These are phyloP conservation scores for Capsicum baccatum DNA, from an alignment of 257 asterid species.

Conservation along the genomic window DNA sequence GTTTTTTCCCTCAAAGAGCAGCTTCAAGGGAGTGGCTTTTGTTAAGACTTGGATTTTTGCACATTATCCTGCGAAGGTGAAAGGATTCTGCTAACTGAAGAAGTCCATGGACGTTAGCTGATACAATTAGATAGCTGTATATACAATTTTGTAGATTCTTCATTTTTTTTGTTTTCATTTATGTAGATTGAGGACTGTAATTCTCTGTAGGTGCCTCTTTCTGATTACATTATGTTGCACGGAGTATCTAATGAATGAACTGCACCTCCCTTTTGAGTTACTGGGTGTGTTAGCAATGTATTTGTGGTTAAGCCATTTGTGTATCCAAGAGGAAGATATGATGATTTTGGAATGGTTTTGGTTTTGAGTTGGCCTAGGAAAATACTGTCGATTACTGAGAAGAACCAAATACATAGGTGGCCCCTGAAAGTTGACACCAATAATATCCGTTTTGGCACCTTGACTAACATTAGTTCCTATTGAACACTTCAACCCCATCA, in stretches of 20 bases:
- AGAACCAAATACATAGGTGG: background rate
- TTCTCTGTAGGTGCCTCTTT: background rate
- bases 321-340: background rate
- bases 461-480: background rate
- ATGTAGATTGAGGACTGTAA: background rate
- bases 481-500: slow-evolving; percentile 6
- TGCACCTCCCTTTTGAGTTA: background rate
- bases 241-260: background rate
- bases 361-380: background rate
- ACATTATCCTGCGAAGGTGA: background rate
- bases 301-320: background rate
- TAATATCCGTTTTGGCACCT: background rate
- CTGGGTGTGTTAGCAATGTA: background rate
- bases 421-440: background rate
- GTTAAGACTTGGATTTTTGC: background rate
- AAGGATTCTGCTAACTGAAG: slow-evolving; percentile 8
- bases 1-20: background rate
- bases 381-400: background rate
- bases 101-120: slow-evolving; percentile 9
- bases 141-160: slow-evolving; percentile 22
- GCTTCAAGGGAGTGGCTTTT: background rate
- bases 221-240: background rate
- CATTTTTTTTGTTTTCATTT: background rate
- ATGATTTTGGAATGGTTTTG: background rate
- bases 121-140: slow-evolving; percentile 22